Base-by-base conservation (phyloP, 495 filamentous ascomycete genomes). In the Astrocystis sublimbata region DNA sequence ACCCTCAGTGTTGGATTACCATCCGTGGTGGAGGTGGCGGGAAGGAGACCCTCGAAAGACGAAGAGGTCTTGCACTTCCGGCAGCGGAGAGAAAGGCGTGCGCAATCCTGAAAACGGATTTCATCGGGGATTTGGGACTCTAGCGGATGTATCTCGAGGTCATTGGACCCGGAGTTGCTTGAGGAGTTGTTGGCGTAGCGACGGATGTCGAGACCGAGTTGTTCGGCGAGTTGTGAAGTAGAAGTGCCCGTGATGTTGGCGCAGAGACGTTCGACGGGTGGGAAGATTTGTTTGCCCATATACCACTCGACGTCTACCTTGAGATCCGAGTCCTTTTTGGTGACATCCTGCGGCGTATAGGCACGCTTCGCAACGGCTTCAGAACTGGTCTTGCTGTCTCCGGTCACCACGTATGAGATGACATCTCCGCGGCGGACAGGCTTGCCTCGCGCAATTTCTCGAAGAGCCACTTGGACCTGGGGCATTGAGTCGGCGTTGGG, bases 281-380 rank as follows among this genome's bases (percentile, higher is more conserved):
- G 94, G 77, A 98, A 94, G 55, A 98, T 97, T 72, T 98, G 94
- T 79, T 98, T 98, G 76, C 91, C 86, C 33, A 98, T 86, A 74
- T 98, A 98, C 85, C 93, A 98, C 67, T 98, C 94, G 28, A 96
- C 83, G 72, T 97, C 93, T 31, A 89, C 92, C 65, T 89, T 86
- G 3, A 98, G 80, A 6, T 78, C 88, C 2, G 88, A 88, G 60
- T 85, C 86, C 17, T 85, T 53, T 63, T 93, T 92, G 62, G 89
- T 79, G 17, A 97, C 90, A 70, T 98, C 96, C 63, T 93, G 89
- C 12, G 88, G 86, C 6, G 89, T 85, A 71, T 90, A 93, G 4
- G 94, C 92, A 58, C 96, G 90, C 73, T 96, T 96, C 28, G 94
- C 89, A 12, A 90, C 85, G 3, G 82, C 76, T 51, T 93, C 88